Conservation (phyloP, 2,329 filamentous ascomycete species). For the Waltergamsia citrina region DNA sequence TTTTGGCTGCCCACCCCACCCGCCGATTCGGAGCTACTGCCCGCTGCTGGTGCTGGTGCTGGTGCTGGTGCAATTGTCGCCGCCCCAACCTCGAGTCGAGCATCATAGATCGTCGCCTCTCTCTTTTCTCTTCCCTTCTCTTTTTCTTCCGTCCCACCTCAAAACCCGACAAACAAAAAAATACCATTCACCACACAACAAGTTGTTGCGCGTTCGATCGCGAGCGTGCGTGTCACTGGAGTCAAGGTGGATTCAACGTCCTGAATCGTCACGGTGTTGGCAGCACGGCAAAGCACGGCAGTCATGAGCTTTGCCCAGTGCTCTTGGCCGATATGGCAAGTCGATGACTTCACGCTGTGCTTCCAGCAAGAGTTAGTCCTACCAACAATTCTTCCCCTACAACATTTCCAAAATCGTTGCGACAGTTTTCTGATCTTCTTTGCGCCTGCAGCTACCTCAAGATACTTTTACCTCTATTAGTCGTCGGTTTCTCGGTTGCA, state of each 20-base stretch:
- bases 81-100: too few relatives aligned
- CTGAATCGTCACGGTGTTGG: not conserved
- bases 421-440: not conserved
- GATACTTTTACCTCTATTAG: conserved; percentile 66
- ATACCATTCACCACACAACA: too few relatives aligned
- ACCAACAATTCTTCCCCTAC: not conserved
- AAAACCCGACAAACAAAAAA: too few relatives aligned
- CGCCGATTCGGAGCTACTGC: too few relatives aligned
- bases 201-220: not conserved
- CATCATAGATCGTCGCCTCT: too few relatives aligned
- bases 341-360: conserved; percentile 55
- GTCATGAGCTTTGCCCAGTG: conserved; percentile 44
- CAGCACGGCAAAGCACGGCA: conserved; percentile 4
- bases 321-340: conserved; percentile 48
- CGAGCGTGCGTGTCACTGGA: conserved; percentile 1
- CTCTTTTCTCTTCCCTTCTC: too few relatives aligned
- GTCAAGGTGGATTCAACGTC: conserved; percentile 1
- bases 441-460: conserved; percentile 33
- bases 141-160: too few relatives aligned
- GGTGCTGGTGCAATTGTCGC: too few relatives aligned
- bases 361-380: conserved; percentile 56
- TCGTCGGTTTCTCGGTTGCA: conserved; percentile 61
- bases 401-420: not conserved
- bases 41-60: too few relatives aligned
- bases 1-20: too few relatives aligned